These are phyloP conservation scores for Neonectria ditissima DNA, from an alignment of 2,329 filamentous ascomycete species.

Conservation along the genomic window DNA sequence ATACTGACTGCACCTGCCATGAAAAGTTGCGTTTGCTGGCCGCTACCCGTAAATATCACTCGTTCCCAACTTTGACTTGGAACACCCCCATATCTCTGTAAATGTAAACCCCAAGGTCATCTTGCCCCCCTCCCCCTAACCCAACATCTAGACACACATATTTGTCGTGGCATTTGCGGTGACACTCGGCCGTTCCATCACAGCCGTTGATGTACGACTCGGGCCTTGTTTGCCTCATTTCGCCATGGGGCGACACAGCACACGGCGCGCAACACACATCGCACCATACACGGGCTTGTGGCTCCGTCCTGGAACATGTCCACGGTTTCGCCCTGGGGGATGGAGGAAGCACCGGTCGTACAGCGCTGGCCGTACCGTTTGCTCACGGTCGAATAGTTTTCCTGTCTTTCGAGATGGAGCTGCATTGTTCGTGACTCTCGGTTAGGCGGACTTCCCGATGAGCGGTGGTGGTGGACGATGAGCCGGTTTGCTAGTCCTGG, in stretches of 20 bases:
- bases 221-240: conserved; percentile 45
- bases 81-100: neutral
- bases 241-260: conserved; percentile 30
- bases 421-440: conserved; percentile 6
- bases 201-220: conserved; percentile 44
- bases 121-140: neutral
- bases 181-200: conserved; percentile 36
- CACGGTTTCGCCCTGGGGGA: conserved; percentile 30
- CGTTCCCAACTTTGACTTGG: neutral
- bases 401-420: neutral
- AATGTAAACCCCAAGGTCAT: conserved; percentile 12
- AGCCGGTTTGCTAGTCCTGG: neutral
- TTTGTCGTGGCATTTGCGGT: conserved; percentile 32
- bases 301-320: conserved; percentile 32
- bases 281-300: conserved; percentile 31
- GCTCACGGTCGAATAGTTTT: conserved; percentile 35
- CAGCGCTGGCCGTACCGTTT: conserved; percentile 36
- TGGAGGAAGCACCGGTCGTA: conserved; percentile 34
- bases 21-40: neutral
- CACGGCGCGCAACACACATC: conserved; percentile 18
- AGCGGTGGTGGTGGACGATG: neutral
- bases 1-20: neutral
- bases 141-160: conserved; percentile 8
- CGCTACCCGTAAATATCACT: neutral
- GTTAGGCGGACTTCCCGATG: neutral